These are phyloP conservation scores for Emericellopsis atlantica DNA, from an alignment of 2,329 filamentous ascomycete genomes.

Conservation along the genomic window DNA sequence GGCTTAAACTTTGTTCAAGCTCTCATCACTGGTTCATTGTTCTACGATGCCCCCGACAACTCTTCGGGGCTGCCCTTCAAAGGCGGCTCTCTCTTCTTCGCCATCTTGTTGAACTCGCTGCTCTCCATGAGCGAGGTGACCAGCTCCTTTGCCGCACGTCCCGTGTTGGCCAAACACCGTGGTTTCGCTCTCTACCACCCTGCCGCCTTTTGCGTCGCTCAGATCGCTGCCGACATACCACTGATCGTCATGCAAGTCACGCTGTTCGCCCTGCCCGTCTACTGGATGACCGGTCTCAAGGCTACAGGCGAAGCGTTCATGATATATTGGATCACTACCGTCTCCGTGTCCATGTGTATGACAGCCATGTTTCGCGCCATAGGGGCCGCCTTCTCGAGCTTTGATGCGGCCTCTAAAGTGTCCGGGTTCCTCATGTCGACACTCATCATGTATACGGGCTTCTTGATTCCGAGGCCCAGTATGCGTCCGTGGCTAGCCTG, in stretches of 20 bases:
- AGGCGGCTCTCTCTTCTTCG: constrained; percentile 50
- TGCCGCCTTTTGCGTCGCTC: constrained; percentile 21
- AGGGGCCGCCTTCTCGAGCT: constrained; percentile 45
- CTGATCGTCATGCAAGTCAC: constrained; percentile 34
- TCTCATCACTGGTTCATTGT: constrained; percentile 52
- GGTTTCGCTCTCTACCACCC: constrained; percentile 18
- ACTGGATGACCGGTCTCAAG: constrained; percentile 18
- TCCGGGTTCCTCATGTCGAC: constrained; percentile 12
- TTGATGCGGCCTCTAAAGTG: constrained; percentile 13
- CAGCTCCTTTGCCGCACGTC: constrained; percentile 15
- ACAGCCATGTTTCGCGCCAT: constrained; percentile 56
- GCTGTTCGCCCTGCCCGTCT: constrained; percentile 32
- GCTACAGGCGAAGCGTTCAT: constrained; percentile 32
- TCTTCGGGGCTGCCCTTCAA: constrained; percentile 52
- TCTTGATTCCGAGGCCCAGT: constrained; percentile 31
- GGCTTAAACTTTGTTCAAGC: constrained; percentile 43
- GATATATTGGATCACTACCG: constrained; percentile 53
- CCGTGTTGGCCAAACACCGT: constrained; percentile 18
- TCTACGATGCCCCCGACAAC: constrained; percentile 48
- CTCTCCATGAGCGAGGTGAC: constrained; percentile 30
- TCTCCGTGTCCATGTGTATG: constrained; percentile 42
- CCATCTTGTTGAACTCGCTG: constrained; percentile 49
- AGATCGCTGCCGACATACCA: constrained; percentile 26
- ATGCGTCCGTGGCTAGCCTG: constrained; percentile 33
- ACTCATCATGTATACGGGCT: constrained; percentile 20